Evolutionary conservation across 768 basidiomycete genomes (phyloP).

Genomic region (Pleurotus giganteus): DNA sequence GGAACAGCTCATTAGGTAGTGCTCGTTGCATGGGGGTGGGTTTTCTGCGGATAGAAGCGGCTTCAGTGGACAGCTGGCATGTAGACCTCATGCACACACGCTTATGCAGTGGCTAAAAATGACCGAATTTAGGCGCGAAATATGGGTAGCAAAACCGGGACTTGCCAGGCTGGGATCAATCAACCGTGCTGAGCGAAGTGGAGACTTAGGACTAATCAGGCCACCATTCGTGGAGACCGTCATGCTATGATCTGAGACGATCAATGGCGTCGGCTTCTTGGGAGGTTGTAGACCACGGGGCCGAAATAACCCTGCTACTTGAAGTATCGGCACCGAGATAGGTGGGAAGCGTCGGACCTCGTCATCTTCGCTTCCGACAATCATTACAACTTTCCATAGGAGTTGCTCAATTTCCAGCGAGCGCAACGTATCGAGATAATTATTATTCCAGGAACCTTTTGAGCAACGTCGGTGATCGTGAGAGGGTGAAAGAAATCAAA

Average conservation of each 20-base stretch:
- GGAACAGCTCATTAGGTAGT: conserved; percentile 79
- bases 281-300: conserved; percentile 33
- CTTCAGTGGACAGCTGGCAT: neutral
- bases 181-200: conserved; percentile 37
- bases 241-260: conserved; percentile 37
- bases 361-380: conserved; percentile 46
- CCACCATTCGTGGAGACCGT: conserved; percentile 54
- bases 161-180: conserved; percentile 68
- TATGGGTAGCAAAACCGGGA: conserved; percentile 12
- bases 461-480: conserved; percentile 6
- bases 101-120: conserved; percentile 67
- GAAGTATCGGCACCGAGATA: conserved; percentile 37
- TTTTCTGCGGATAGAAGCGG: conserved; percentile 45
- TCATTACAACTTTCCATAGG: conserved; percentile 61
- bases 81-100: conserved; percentile 40
- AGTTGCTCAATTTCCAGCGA: conserved; percentile 60
- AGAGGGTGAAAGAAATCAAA: conserved; percentile 7
- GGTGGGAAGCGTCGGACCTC: conserved; percentile 49
- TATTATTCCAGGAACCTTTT: conserved; percentile 55
- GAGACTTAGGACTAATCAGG: conserved; percentile 67
- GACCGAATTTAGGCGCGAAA: conserved; percentile 4
- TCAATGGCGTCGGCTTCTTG: conserved; percentile 47
- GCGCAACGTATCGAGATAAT: conserved; percentile 56
- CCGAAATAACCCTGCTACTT: conserved; percentile 50
- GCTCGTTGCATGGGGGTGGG: conserved; percentile 84